phyloP scores from a whole-genome alignment of 2,329 filamentous ascomycete species.

The Rutstroemia sp. region DNA sequence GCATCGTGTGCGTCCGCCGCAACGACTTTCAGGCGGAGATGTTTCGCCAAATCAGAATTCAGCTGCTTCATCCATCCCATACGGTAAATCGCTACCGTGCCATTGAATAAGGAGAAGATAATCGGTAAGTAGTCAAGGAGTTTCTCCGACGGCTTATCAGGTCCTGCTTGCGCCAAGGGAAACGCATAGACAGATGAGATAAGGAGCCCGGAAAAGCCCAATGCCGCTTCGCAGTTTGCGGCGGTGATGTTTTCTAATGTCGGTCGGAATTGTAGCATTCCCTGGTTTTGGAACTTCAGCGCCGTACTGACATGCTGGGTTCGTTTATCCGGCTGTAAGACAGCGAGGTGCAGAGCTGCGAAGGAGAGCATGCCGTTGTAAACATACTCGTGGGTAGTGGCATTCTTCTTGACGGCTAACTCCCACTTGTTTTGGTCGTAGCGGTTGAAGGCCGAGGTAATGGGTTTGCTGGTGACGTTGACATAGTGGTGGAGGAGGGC shows the following conservation, averaged over 20 bases:
- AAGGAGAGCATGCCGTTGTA: constrained; percentile 8
- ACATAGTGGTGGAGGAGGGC: constrained; percentile 3
- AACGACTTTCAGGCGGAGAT: neutral
- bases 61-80: constrained; percentile 4
- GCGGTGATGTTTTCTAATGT: neutral
- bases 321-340: neutral
- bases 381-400: neutral
- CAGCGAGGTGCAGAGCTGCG: neutral
- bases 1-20: neutral
- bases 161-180: neutral
- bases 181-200: constrained; percentile 5
- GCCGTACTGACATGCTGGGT: neutral
- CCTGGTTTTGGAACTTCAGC: neutral
- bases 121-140: neutral
- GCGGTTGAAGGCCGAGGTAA: constrained; percentile 2
- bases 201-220: neutral
- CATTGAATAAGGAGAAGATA: constrained; percentile 1
- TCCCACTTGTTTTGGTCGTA: neutral
- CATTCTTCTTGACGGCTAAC: neutral
- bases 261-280: neutral
- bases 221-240: neutral
- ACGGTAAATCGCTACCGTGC: constrained; percentile 1
- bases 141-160: neutral
- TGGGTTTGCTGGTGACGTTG: neutral
- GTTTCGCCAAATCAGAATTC: neutral